Conservation (phyloP, 495 filamentous ascomycete species). For the Monascus purpureus region DNA sequence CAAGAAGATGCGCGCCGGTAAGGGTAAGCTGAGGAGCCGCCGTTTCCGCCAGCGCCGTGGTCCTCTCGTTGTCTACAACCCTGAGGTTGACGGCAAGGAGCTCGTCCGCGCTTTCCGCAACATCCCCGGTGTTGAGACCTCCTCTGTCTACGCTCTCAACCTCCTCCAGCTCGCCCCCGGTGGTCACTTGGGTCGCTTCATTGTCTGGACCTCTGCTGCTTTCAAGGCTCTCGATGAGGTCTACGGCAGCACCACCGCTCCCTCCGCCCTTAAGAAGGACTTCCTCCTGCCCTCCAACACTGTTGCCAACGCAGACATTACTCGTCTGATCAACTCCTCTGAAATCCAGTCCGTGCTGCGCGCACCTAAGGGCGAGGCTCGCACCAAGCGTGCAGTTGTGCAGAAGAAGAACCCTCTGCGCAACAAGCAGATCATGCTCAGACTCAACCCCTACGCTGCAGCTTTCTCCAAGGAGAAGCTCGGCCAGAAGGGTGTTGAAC, state of each 20-base stretch:
- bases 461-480: constrained; percentile 73
- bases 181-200: constrained; percentile 97
- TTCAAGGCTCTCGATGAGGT: constrained; percentile 91
- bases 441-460: constrained; percentile 92
- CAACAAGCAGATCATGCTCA: constrained; percentile 94
- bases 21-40: constrained; percentile 92
- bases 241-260: constrained; percentile 79
- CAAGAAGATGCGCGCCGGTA: constrained; percentile 89
- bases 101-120: constrained; percentile 91
- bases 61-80: constrained; percentile 91
- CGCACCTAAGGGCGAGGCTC: constrained; percentile 73
- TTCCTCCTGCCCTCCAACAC: constrained; percentile 85
- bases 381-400: constrained; percentile 77
- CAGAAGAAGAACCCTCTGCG: constrained; percentile 99
- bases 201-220: constrained; percentile 94
- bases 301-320: constrained; percentile 81
- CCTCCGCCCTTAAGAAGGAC: constrained; percentile 90
- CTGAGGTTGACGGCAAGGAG: constrained; percentile 77
- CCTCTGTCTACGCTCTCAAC: constrained; percentile 86
- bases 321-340: constrained; percentile 95
- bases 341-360: constrained; percentile 92
- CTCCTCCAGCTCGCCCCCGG: constrained; percentile 97
- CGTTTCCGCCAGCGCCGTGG: constrained; percentile 95
- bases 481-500: constrained; percentile 45
- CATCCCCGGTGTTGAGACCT: constrained; percentile 96